Base-by-base conservation (phyloP, 2,329 filamentous ascomycete species). In the Paraphaeosphaeria sporulosa region DNA sequence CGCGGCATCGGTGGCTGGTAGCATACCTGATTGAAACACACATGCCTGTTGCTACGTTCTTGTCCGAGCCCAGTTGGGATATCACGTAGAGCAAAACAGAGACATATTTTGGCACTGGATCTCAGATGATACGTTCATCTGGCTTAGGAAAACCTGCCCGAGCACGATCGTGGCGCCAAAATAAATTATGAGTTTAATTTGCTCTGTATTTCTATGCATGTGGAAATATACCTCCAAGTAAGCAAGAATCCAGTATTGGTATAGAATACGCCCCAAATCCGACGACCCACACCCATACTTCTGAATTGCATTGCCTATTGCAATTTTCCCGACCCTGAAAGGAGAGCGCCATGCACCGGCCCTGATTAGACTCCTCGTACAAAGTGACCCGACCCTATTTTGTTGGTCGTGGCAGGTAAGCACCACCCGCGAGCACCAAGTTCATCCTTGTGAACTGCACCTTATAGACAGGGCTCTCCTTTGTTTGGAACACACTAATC, bases 391-490 rank as follows among this genome's bases (percentile, higher is more conserved):
- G 10, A 12, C 21, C 21, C 43, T 48, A 57, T 19, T 44, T 42
- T 32, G 32, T 32, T 32, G 55, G 87, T 72, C 89, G 73, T 77
- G 87, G 87, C 72, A 89, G 73, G 78, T 88, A 89, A 40, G 86
- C 86, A 43, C 94, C 93, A 49, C 91, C 93, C 23, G 93, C 93
- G 62, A 98, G 84, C 13, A 97, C 90, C 66, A 98, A 79, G 76
- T 99, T 99, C 92, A 97, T 97, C 62, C 93, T 85, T 3, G 95
- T 98, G 71, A 97, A 97, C 72, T 90, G 88, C 56, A 96, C 94
- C 79, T 94, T 95, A 79, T 96, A 92, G 12, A 98, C 92, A 0
- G 94, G 94, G 17, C 91, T 94, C 81, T 96, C 97, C 86, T 99
- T 99, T 4, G 95, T 98, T 0, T 93, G 89, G 75, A 97, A 98